phyloP scores from a whole-genome alignment of 805 yeast genomes.

The Starmerella etchellsii region DNA sequence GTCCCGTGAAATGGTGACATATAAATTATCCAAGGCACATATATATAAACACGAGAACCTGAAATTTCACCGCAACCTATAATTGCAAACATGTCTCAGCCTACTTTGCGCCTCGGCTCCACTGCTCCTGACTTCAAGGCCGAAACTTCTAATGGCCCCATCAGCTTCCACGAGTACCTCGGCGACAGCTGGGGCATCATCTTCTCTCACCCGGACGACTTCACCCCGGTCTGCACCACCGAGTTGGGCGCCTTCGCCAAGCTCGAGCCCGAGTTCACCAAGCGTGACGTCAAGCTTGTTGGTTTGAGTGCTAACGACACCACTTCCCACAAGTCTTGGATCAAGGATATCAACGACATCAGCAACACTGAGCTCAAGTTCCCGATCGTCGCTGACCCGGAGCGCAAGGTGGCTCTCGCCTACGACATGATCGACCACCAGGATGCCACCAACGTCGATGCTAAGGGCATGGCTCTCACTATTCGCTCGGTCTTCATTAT shows the following conservation, averaged over 20 bases:
- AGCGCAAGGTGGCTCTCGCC: slow-evolving; percentile 66
- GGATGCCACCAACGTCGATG: slow-evolving; percentile 60
- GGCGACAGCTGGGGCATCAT: slow-evolving; percentile 79
- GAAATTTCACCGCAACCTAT: background rate
- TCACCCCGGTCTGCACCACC: slow-evolving; percentile 94
- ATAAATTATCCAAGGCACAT: background rate
- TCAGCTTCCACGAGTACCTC: slow-evolving; percentile 75
- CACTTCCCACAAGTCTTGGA: slow-evolving; percentile 77
- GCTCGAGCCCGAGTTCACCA: slow-evolving; percentile 79
- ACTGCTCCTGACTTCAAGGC: slow-evolving; percentile 82
- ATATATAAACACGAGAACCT: no score
- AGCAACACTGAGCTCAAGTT: slow-evolving; percentile 61
- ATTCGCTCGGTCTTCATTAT: slow-evolving; percentile 88
- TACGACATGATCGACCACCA: slow-evolving; percentile 85
- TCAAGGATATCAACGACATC: slow-evolving; percentile 83
- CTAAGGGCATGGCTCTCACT: slow-evolving; percentile 70
- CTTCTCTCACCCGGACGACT: slow-evolving; percentile 93
- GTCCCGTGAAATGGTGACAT: slow-evolving; percentile 1
- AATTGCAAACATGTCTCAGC: slow-evolving; percentile 7
- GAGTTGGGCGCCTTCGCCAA: slow-evolving; percentile 92
- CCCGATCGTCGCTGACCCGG: slow-evolving; percentile 86
- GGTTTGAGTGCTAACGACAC: slow-evolving; percentile 84
- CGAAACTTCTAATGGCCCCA: slow-evolving; percentile 69
- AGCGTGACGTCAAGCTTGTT: slow-evolving; percentile 77
- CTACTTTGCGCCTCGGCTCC: slow-evolving; percentile 59